Conservation (phyloP, 345 rosid species). For the Streptanthus diversifolius region DNA sequence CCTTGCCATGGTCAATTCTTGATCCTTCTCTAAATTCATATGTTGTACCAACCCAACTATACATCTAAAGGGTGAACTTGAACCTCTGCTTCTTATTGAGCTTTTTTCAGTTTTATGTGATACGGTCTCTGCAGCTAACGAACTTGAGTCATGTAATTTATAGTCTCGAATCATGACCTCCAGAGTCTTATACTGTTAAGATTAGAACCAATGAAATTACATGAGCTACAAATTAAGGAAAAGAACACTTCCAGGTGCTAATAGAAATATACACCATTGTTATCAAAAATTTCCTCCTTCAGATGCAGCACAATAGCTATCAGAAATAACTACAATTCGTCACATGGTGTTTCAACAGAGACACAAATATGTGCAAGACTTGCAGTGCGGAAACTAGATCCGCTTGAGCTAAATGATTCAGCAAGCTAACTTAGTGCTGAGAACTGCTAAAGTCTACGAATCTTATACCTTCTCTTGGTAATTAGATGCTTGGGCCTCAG, state of each 20-base stretch:
- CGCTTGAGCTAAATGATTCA: neutral
- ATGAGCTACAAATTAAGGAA: slow-evolving; percentile 9
- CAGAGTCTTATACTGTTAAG: slow-evolving; percentile 68
- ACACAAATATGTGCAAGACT: neutral
- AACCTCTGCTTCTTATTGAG: slow-evolving; percentile 65
- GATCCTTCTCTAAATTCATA: slow-evolving; percentile 76
- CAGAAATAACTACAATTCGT: neutral
- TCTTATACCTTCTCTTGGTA: slow-evolving; percentile 78
- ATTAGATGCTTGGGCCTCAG: slow-evolving; percentile 85
- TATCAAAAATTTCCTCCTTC: neutral
- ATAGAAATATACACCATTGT: neutral
- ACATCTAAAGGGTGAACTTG: slow-evolving; percentile 93
- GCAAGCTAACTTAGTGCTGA: neutral
- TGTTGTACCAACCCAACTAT: slow-evolving; percentile 82
- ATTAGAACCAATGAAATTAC: slow-evolving; percentile 15
- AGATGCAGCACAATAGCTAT: neutral
- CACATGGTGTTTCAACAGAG: slow-evolving; percentile 7
- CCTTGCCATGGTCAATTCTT: slow-evolving; percentile 63
- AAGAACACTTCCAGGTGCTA: neutral
- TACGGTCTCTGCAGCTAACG: slow-evolving; percentile 39
- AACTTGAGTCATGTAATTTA: slow-evolving; percentile 46
- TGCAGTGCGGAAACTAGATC: neutral
- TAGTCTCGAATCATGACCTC: slow-evolving; percentile 73
- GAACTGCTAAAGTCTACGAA: neutral
- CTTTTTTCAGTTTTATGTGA: slow-evolving; percentile 53